A percentile compares a stretch with the other conserved stretches of the same genome.
These are phyloP conservation scores for Globisporangium rhizosaccharum DNA, from an alignment of 352 stramenopile species.

Conservation along the genomic window DNA sequence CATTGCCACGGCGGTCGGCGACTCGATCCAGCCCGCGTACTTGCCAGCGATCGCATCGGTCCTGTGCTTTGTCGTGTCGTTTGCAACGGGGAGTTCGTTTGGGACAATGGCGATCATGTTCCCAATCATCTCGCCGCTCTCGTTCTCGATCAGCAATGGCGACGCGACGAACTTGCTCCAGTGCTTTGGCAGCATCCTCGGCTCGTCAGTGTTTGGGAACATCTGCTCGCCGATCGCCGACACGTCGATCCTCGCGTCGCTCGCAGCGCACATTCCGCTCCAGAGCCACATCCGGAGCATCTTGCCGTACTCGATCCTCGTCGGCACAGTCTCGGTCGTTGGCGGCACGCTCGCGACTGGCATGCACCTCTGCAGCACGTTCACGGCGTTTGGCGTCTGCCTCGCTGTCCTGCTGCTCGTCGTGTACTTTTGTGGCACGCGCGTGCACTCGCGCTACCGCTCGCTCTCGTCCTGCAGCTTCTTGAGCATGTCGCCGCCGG, in stretches of 20 bases:
- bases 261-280: constrained; percentile 70
- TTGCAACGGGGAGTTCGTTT: constrained; percentile 86
- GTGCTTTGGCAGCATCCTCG: constrained; percentile 86
- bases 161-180: constrained; percentile 81
- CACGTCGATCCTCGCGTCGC: constrained; percentile 86
- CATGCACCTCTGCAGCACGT: constrained; percentile 67
- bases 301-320: constrained; percentile 74
- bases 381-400: constrained; percentile 75
- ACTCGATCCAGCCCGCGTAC: constrained; percentile 71
- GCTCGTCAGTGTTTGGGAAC: constrained; percentile 85
- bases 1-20: constrained; percentile 71
- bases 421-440: constrained; percentile 77
- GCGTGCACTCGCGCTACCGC: constrained; percentile 72
- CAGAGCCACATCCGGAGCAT: constrained; percentile 86
- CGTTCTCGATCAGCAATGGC: constrained; percentile 71
- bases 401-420: constrained; percentile 65
- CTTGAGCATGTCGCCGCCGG: constrained; percentile 56
- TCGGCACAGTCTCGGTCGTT: constrained; percentile 60
- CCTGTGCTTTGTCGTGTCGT: constrained; percentile 88
- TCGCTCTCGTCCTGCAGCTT: constrained; percentile 73
- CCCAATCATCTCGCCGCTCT: constrained; percentile 85
- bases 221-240: constrained; percentile 91
- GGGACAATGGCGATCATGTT: constrained; percentile 93
- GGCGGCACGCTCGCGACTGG: constrained; percentile 69
- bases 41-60: constrained; percentile 76